Evolutionary conservation across 257 asterid species (phyloP).

Genomic region (Nicotiana tomentosiformis): DNA sequence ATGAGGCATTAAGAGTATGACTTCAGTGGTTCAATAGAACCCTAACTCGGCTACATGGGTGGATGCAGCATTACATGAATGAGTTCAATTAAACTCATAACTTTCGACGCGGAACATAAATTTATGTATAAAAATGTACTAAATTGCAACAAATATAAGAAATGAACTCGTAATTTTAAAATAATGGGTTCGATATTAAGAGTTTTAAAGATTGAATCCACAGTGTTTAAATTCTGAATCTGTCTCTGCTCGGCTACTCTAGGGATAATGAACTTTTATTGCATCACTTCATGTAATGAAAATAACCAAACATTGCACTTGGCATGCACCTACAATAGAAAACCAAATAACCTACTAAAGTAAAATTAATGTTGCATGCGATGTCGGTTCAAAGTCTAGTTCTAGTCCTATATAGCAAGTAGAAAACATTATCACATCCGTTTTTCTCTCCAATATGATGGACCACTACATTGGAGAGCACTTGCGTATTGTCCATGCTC

Average conservation of each 20-base stretch:
- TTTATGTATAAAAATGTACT: no score
- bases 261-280: not conserved
- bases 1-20: not conserved
- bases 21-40: not conserved
- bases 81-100: no score
- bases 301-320: not conserved
- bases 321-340: not conserved
- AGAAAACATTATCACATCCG: not conserved
- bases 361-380: not conserved
- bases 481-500: not conserved
- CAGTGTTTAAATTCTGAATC: no score
- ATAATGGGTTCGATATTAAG: no score
- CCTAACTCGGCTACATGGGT: not conserved
- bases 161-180: no score
- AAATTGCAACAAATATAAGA: no score
- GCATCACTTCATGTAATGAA: not conserved
- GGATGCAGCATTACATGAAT: no score
- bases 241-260: no score
- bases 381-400: not conserved
- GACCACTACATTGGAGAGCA: not conserved
- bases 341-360: not conserved
- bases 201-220: no score
- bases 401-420: not conserved
- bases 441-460: not conserved
- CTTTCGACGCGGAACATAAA: no score